Evolutionary conservation across 345 rosid genomes (phyloP).

Genomic region (Trapa bicornis): DNA sequence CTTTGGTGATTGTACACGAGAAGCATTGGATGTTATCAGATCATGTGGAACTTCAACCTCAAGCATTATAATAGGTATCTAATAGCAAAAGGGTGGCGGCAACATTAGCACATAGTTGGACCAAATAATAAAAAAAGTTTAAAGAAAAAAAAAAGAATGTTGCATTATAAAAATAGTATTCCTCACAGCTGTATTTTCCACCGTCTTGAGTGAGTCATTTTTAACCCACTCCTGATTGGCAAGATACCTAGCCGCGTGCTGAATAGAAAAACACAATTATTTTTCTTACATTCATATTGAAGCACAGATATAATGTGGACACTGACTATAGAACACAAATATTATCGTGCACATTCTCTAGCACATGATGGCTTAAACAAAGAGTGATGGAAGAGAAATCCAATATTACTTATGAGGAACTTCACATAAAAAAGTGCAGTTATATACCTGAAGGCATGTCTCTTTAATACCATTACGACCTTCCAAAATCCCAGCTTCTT

Average conservation of each 20-base stretch:
- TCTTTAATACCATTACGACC: conserved; percentile 99
- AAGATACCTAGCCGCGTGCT: conserved; percentile 99
- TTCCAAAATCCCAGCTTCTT: conserved; percentile 98
- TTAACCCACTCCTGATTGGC: conserved; percentile 99
- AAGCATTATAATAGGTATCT: conserved; percentile 94
- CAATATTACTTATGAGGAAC: not conserved
- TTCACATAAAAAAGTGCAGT: not conserved
- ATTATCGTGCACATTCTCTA: not conserved
- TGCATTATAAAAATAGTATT: conserved; percentile 11
- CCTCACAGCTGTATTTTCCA: conserved; percentile 96
- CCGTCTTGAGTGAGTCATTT: conserved; percentile 85
- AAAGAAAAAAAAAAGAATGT: conserved; percentile 10
- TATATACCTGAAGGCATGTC: conserved; percentile 89
- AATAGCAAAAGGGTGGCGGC: conserved; percentile 9
- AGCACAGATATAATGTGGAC: not conserved
- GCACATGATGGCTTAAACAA: not conserved
- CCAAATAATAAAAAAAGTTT: conserved; percentile 7
- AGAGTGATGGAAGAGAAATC: not conserved
- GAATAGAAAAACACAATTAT: conserved; percentile 13
- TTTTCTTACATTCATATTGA: conserved; percentile 1
- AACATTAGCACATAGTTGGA: conserved; percentile 15
- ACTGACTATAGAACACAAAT: not conserved
- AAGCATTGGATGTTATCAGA: conserved; percentile 42
- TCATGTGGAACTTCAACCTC: conserved; percentile 93
- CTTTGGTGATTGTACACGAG: conserved; percentile 52